Evolutionary conservation across 1,284 basidiomycete species (phyloP).

Genomic region (Rhodotorula sp.): DNA sequence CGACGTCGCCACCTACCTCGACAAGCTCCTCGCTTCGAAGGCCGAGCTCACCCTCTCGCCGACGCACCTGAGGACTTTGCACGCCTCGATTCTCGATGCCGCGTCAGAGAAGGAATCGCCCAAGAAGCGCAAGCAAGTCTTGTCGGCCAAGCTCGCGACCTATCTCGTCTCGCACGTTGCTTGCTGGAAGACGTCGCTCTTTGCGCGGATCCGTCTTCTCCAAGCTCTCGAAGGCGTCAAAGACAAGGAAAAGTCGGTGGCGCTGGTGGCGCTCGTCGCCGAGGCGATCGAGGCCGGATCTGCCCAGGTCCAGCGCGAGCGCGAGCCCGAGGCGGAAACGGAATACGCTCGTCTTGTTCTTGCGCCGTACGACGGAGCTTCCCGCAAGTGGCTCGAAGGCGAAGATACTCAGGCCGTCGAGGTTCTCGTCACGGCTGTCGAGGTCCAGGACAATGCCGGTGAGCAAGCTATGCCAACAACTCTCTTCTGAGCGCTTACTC

Average conservation of each 20-base stretch:
- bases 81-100: constrained; percentile 60
- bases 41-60: constrained; percentile 71
- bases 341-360: constrained; percentile 57
- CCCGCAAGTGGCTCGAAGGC: constrained; percentile 38
- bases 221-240: constrained; percentile 61
- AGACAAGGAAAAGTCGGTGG: constrained; percentile 63
- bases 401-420: constrained; percentile 21
- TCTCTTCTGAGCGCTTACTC: not conserved
- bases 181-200: constrained; percentile 60
- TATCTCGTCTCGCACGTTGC: constrained; percentile 79
- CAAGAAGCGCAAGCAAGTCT: constrained; percentile 59
- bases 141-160: constrained; percentile 72
- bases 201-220: constrained; percentile 56
- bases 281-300: constrained; percentile 50
- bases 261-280: constrained; percentile 64
- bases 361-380: constrained; percentile 57
- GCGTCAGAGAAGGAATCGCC: constrained; percentile 48
- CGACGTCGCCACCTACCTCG: constrained; percentile 68
- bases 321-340: constrained; percentile 39
- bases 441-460: constrained; percentile 4
- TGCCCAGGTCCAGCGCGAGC: not conserved
- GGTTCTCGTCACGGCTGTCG: constrained; percentile 17
- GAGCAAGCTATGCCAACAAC: not conserved
- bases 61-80: constrained; percentile 62
- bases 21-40: constrained; percentile 56